Conservation (phyloP, 257 asterid genomes). For the Lavandula angustifolia region DNA sequence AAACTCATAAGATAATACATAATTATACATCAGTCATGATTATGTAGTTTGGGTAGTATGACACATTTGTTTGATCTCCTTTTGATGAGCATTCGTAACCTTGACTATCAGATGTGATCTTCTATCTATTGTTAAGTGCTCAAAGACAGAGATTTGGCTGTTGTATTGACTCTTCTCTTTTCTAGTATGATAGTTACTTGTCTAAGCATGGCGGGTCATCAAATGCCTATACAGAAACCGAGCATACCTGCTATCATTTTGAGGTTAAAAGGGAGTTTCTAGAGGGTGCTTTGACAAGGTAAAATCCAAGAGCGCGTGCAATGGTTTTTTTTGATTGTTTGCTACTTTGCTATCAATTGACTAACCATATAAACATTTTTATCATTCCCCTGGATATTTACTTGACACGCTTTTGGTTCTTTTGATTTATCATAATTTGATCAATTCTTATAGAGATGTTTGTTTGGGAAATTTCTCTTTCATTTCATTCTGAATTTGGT, state of each 20-base stretch:
- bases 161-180: slow-evolving; percentile 49
- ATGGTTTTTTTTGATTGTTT: not conserved
- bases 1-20: not conserved
- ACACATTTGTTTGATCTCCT: slow-evolving; percentile 18
- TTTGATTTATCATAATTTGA: no score
- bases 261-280: slow-evolving; percentile 94
- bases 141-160: slow-evolving; percentile 26
- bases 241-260: slow-evolving; percentile 96
- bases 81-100: slow-evolving; percentile 8
- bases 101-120: slow-evolving; percentile 22
- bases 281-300: slow-evolving; percentile 88
- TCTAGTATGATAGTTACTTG: slow-evolving; percentile 95
- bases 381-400: no score
- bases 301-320: slow-evolving; percentile 26
- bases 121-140: slow-evolving; percentile 12
- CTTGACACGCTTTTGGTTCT: no score
- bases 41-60: not conserved
- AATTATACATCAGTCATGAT: not conserved
- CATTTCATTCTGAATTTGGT: no score
- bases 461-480: no score
- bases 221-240: slow-evolving; percentile 98
- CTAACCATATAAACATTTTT: no score
- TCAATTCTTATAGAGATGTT: no score
- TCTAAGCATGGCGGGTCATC: slow-evolving; percentile 99
- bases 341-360: no score